Base-by-base conservation (phyloP, 2,329 filamentous ascomycete genomes). In the Alternaria panax region DNA sequence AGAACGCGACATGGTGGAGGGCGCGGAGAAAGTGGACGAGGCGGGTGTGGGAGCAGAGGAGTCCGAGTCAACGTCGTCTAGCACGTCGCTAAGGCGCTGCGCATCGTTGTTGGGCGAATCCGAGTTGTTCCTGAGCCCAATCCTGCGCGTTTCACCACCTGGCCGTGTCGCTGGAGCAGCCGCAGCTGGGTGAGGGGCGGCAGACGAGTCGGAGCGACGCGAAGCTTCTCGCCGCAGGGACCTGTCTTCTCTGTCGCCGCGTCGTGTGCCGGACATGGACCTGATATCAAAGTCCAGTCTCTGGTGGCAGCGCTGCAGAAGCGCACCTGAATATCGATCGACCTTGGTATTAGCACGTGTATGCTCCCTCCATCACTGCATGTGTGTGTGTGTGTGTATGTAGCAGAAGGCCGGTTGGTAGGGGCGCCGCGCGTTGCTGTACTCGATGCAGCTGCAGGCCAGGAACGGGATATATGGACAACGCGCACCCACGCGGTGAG, bases 261-360 rank as follows among this genome's bases (percentile, higher is more conserved):
- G 80, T 79, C 81, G 82, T 68, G 81, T 77, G 65, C 81, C 80
- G 56, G 85, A 78, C 65, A 87, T 88, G 71, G 87, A 86, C 69
- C 91, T 90, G 75, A 90, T 91, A 48, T 64, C 54, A 77, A 90
- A 88, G 70, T 90, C 91, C 80, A 93, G 93, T 82, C 93, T 81
- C 90, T 59, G 91, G 85, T 59, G 93, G 93, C 82, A 89, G 89
- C 83, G 90, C 89, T 80, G 84, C 83, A 63, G 86, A 85, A 78
- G 89, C 87, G 84, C 91, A 92, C 88, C 92, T 92, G 90, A 91
- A 92, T 82, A 82, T 88, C 84, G 66, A 58, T 63, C 45, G 61
- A 54, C 57, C 47, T 59, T 25, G n/a, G 18, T 34, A 41, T 65
- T 64, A 75, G 65, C 69, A 72, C 61, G 43, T 43, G 36, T 54